Percentiles rank a stretch among this genome's conserved stretches.
Conservation (phyloP, 768 basidiomycete genomes). For the Arthromyces matolae region DNA sequence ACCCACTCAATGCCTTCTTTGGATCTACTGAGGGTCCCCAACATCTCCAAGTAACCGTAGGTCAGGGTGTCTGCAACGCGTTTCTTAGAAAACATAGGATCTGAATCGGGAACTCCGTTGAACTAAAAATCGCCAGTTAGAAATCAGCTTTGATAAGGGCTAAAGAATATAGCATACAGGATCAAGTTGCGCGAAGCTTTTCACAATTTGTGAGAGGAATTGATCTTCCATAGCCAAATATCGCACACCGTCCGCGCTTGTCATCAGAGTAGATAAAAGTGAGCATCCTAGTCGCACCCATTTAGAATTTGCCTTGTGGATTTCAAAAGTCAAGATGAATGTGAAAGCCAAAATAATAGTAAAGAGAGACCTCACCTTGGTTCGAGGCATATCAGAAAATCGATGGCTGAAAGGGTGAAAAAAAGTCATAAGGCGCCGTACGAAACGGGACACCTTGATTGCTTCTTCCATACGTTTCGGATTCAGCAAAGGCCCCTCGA, state of each 20-base stretch:
- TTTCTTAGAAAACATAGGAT: slow-evolving; percentile 82
- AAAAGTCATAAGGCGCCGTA: slow-evolving; percentile 88
- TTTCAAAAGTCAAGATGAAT: too few species aligned
- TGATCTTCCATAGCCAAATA: slow-evolving; percentile 83
- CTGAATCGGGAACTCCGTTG: slow-evolving; percentile 66
- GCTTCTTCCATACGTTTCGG: slow-evolving; percentile 93
- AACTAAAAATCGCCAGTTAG: slow-evolving; percentile 39
- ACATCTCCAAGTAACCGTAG: slow-evolving; percentile 92
- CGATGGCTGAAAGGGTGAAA: slow-evolving; percentile 88
- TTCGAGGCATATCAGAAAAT: slow-evolving; percentile 78
- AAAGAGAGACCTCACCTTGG: too few species aligned
- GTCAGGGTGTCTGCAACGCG: slow-evolving; percentile 80
- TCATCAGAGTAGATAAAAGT: slow-evolving; percentile 77
- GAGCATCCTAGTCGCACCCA: slow-evolving; percentile 88
- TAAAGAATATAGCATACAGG: slow-evolving; percentile 51
- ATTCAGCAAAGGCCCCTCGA: slow-evolving; percentile 90
- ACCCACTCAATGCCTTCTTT: slow-evolving; percentile 87
- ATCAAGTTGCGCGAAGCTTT: slow-evolving; percentile 89
- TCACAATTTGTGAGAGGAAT: slow-evolving; percentile 77
- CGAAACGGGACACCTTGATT: slow-evolving; percentile 83
- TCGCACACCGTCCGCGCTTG: slow-evolving; percentile 77
- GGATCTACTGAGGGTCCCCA: slow-evolving; percentile 85
- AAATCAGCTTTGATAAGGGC: neutral
- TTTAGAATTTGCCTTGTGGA: slow-evolving; percentile 62
- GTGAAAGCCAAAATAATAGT: too few species aligned